These are phyloP conservation scores for Termitomyces sp. DNA, from an alignment of 768 basidiomycete genomes.

Conservation along the genomic window DNA sequence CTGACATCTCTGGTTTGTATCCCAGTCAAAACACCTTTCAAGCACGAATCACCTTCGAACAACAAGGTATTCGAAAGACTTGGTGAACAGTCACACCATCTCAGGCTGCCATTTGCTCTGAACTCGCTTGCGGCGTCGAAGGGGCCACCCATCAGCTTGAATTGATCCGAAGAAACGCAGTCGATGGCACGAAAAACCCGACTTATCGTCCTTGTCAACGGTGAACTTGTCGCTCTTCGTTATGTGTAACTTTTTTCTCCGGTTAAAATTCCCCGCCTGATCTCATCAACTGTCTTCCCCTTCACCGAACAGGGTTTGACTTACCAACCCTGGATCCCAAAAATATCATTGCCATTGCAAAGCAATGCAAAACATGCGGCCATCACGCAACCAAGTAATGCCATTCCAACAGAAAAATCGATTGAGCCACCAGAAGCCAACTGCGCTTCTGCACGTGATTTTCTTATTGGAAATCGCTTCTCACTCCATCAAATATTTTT, in stretches of 20 bases:
- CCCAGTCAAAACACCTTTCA: not conserved
- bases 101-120: not conserved
- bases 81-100: not conserved
- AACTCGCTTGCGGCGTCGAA: not conserved
- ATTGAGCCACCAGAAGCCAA: conserved; percentile 7
- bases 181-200: not conserved
- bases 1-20: not conserved
- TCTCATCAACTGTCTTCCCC: not conserved
- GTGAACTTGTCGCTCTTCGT: not conserved
- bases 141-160: not conserved
- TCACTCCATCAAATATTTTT: not conserved
- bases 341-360: not conserved
- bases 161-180: not conserved
- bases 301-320: not conserved
- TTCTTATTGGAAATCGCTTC: not conserved
- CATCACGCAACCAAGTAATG: conserved; percentile 6
- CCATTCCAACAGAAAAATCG: conserved; percentile 4
- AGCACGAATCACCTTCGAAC: not conserved
- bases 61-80: not conserved
- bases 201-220: not conserved
- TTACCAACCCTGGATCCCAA: not conserved
- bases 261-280: not conserved
- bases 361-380: conserved; percentile 2
- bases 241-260: not conserved
- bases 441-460: conserved; percentile 3